phyloP scores from a whole-genome alignment of 805 yeast genomes.

The Yamadazyma ubonensis region DNA sequence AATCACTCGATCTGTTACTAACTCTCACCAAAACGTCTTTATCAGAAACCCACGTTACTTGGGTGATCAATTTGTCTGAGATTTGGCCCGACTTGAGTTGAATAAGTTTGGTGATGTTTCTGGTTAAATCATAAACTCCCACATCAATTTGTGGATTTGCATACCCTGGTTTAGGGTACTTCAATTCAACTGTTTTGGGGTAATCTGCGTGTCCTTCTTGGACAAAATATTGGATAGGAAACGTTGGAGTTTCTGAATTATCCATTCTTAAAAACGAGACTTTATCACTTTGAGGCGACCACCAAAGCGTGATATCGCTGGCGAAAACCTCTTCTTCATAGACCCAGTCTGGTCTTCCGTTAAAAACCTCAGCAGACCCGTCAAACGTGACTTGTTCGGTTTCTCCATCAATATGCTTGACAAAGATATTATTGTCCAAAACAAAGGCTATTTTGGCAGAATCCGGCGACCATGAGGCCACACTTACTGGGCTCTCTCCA shows the following conservation, averaged over 20 bases:
- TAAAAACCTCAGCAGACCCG: slow-evolving; percentile 52
- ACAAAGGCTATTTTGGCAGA: slow-evolving; percentile 58
- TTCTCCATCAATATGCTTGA: slow-evolving; percentile 37
- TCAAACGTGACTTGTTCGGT: slow-evolving; percentile 44
- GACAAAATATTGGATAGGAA: slow-evolving; percentile 52
- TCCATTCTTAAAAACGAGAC: slow-evolving; percentile 55
- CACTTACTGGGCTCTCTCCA: slow-evolving; percentile 40
- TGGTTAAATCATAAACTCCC: slow-evolving; percentile 37
- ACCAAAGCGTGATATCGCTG: slow-evolving; percentile 63
- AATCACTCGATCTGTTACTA: slow-evolving; percentile 61
- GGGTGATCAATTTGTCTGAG: slow-evolving; percentile 54
- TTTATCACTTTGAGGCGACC: slow-evolving; percentile 63
- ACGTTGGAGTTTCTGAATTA: slow-evolving; percentile 56
- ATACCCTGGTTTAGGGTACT: slow-evolving; percentile 75
- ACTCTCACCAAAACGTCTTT: slow-evolving; percentile 53
- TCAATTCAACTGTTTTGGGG: slow-evolving; percentile 46
- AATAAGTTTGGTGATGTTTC: slow-evolving; percentile 19
- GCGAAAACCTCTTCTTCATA: slow-evolving; percentile 77
- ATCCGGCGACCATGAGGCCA: slow-evolving; percentile 62
- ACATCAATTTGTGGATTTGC: slow-evolving; percentile 56
- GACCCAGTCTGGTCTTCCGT: slow-evolving; percentile 81
- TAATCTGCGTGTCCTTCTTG: slow-evolving; percentile 39
- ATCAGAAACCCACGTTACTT: slow-evolving; percentile 56
- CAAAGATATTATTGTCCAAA: slow-evolving; percentile 52
- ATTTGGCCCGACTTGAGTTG: slow-evolving; percentile 15